A percentile compares a stretch with the other conserved stretches of the same genome.
These are phyloP conservation scores for Kodamaea fungicola DNA, from an alignment of 1,139 yeast species.

Conservation along the genomic window DNA sequence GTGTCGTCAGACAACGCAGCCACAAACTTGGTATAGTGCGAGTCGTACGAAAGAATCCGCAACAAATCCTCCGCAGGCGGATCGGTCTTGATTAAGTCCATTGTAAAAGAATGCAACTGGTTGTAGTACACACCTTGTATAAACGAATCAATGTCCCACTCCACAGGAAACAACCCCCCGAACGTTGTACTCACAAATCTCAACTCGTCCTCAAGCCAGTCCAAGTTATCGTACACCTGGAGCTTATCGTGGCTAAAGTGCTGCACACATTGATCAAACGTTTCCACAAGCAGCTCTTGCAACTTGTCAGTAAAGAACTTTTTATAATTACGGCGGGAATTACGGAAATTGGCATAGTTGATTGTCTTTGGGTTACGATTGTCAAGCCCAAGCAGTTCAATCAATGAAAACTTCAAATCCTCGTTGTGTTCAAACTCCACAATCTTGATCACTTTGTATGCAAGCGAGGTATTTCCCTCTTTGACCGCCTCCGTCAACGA, in stretches of 20 bases:
- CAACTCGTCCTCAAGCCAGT: slow-evolving; percentile 84
- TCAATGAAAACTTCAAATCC: slow-evolving; percentile 61
- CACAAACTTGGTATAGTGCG: slow-evolving; percentile 50
- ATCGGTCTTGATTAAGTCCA: slow-evolving; percentile 61
- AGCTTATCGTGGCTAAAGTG: slow-evolving; percentile 54
- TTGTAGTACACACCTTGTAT: slow-evolving; percentile 68
- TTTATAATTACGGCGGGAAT: slow-evolving; percentile 59
- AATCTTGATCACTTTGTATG: slow-evolving; percentile 70
- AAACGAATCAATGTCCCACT: slow-evolving; percentile 69
- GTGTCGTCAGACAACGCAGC: slow-evolving; percentile 24
- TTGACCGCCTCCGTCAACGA: slow-evolving; percentile 68
- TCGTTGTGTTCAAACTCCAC: slow-evolving; percentile 78
- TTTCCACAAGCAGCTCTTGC: slow-evolving; percentile 57
- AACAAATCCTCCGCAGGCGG: slow-evolving; percentile 69
- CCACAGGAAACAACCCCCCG: slow-evolving; percentile 55
- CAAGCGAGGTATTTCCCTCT: slow-evolving; percentile 62
- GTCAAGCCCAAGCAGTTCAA: slow-evolving; percentile 38
- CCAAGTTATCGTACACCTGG: slow-evolving; percentile 64
- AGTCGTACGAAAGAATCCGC: slow-evolving; percentile 70
- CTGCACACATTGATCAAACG: slow-evolving; percentile 62
- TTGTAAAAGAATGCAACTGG: slow-evolving; percentile 60
- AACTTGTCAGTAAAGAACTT: slow-evolving; percentile 60
- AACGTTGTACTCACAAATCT: slow-evolving; percentile 59
- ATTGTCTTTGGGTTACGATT: slow-evolving; percentile 16
- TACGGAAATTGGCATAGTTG: slow-evolving; percentile 36